Base-by-base conservation (phyloP, 2,329 filamentous ascomycete genomes). In the Xylaria sp. region DNA sequence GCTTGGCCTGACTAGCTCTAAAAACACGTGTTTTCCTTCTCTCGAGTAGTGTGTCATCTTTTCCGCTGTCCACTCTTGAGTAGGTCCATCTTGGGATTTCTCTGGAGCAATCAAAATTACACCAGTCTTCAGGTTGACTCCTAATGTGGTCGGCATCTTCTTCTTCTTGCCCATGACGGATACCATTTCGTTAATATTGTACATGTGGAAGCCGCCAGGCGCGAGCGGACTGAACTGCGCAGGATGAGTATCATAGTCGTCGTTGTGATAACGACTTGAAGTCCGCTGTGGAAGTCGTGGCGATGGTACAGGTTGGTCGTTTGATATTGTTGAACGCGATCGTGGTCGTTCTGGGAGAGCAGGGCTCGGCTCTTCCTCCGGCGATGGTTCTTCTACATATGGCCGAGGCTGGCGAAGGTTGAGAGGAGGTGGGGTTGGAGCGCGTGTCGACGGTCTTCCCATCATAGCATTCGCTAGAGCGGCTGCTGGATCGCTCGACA, bases 41-140 rank as follows among this genome's bases (percentile, higher is more conserved):
- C 96, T 92, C 21, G 94, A 97, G 77, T 98, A 98, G 77, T 97
- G 92, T n/a, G 91, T 93, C 84, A 99, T 90, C 75, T 91, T 95
- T 45, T 98, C 94, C 0, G 93, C 94, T 1, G 89, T 90, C 95
- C 95, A 99, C 77, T 96, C 94, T 73, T 96, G 89, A 63, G 92
- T 89, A 3, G 91, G 90, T 1, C 92, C 94, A 75, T 97, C 92
- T 65, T 88, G 85, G 52, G 88, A 84, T 74, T 91, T 92, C 74
- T 96, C 94, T 0, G 94, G 94, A 0, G 93, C 91, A 70, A 99
- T 92, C 78, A 97, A 88, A 69, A 99, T 96, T 33, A 90, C 87
- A 40, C 94, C 94, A 15, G 92, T 96, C 50, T 90, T 89, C 59
- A 95, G 83, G 74, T 98, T 97, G 73, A 98, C 90, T n/a, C 94